Conservation (phyloP, 768 basidiomycete species). For the Auricularia auricula-judae region DNA sequence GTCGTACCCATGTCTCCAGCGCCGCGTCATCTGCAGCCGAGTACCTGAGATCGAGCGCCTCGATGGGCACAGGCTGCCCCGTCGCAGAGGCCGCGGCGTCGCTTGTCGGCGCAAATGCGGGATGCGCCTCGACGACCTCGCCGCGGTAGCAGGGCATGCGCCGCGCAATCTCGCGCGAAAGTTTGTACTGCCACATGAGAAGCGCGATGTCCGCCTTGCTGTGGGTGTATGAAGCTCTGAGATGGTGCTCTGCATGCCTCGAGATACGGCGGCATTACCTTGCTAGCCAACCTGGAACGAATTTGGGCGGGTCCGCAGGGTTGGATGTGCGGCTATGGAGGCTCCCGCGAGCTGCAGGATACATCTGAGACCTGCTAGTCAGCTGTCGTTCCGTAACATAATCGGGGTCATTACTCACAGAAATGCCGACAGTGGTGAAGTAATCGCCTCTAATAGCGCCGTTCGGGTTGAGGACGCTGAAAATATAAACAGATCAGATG, state of each 20-base stretch:
- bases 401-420: background rate
- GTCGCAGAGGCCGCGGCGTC: slow-evolving; percentile 16
- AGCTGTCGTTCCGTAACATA: background rate
- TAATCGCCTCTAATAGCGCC: background rate
- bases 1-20: slow-evolving; percentile 19
- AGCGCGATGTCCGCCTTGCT: slow-evolving; percentile 19
- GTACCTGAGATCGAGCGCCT: slow-evolving; percentile 22
- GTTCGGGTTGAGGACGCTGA: background rate
- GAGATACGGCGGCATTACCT: background rate
- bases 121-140: slow-evolving; percentile 17
- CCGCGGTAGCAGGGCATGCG: slow-evolving; percentile 37
- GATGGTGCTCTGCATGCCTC: background rate
- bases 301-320: background rate
- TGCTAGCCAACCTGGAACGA: background rate
- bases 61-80: slow-evolving; percentile 14
- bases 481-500: background rate
- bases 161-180: slow-evolving; percentile 39
- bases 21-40: slow-evolving; percentile 24
- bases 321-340: background rate
- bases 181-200: slow-evolving; percentile 45
- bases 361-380: background rate
- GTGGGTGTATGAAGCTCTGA: background rate
- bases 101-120: slow-evolving; percentile 20
- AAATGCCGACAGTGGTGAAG: background rate
- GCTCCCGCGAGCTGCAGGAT: background rate